A percentile compares a stretch with the other conserved stretches of the same genome.
Conservation (phyloP, 352 stramenopile genomes). For the Phytophthora hibernalis region DNA sequence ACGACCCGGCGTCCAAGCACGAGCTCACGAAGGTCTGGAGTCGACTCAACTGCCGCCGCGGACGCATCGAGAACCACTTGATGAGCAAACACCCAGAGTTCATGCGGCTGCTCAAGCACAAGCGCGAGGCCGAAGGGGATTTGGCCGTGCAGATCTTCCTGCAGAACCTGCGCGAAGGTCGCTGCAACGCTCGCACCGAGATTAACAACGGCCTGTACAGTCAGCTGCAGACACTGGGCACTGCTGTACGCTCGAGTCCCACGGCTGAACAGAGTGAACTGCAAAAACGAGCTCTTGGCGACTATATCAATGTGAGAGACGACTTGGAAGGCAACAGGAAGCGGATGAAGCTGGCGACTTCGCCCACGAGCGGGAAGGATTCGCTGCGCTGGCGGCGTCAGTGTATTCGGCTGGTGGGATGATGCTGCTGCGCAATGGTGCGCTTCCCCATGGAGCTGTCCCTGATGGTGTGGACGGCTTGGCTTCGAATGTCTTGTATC, state of each 20-base stretch:
- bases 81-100: constrained; percentile 85
- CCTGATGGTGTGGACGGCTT: constrained; percentile 13
- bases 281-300: constrained; percentile 37
- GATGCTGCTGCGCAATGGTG: constrained; percentile 17
- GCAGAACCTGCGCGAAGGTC: constrained; percentile 75
- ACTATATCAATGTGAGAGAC: constrained; percentile 38
- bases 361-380: constrained; percentile 13
- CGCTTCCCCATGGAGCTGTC: constrained; percentile 8
- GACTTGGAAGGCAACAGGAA: constrained; percentile 37
- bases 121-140: constrained; percentile 76
- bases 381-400: constrained; percentile 8
- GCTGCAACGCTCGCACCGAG: constrained; percentile 73
- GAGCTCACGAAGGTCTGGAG: constrained; percentile 79
- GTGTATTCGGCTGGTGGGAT: constrained; percentile 36
- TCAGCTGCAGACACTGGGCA: constrained; percentile 43
- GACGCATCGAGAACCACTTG: constrained; percentile 82
- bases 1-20: constrained; percentile 63
- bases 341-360: constrained; percentile 24
- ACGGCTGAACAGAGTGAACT: constrained; percentile 21
- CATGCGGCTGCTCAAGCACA: constrained; percentile 81
- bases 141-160: constrained; percentile 79
- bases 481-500: constrained; percentile 27
- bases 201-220: constrained; percentile 70
- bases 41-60: constrained; percentile 74
- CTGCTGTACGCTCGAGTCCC: constrained; percentile 10